Conservation (phyloP, 2,329 filamentous ascomycete genomes). For the Pseudocercospora ulei region DNA sequence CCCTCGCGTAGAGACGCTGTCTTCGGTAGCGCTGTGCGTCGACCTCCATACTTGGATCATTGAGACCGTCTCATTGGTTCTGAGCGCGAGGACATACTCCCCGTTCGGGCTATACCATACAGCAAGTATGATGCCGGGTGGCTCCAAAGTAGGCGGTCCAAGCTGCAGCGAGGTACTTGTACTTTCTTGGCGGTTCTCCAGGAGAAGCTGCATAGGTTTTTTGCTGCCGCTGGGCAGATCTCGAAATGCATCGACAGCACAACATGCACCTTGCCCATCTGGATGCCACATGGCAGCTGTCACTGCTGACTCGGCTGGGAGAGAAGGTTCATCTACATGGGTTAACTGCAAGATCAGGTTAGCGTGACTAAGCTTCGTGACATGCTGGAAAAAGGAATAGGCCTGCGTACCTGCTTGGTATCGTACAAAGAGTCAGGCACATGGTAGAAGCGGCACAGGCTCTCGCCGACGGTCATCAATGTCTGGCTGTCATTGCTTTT, state of each 20-base stretch:
- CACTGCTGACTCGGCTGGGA: conserved; percentile 26
- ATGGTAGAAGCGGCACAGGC: conserved; percentile 32
- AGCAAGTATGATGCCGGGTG: conserved; percentile 26
- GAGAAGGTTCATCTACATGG: conserved; percentile 26
- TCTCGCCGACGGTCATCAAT: conserved; percentile 32
- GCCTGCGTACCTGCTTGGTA: conserved; percentile 18
- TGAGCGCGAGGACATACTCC: conserved; percentile 27
- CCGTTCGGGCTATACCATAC: conserved; percentile 31
- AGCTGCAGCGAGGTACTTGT: conserved; percentile 22
- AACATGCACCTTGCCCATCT: conserved; percentile 28
- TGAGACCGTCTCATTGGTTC: conserved; percentile 29
- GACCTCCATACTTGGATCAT: conserved; percentile 30
- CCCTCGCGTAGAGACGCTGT: conserved; percentile 24
- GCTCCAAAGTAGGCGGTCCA: conserved; percentile 24
- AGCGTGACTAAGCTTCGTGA: neutral
- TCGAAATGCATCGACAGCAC: conserved; percentile 26
- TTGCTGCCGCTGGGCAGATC: conserved; percentile 21
- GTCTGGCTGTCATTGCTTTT: conserved; percentile 22
- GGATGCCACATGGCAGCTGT: conserved; percentile 34
- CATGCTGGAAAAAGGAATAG: neutral
- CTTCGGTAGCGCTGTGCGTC: conserved; percentile 8
- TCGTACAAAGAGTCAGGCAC: conserved; percentile 24
- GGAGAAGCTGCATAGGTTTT: conserved; percentile 22
- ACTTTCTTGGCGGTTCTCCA: conserved; percentile 24
- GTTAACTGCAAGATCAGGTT: conserved; percentile 10